A percentile compares a stretch with the other conserved stretches of the same genome.
Evolutionary conservation across 192 early-diverging fungal genomes (phyloP).

Genomic region (Backusella sp.): DNA sequence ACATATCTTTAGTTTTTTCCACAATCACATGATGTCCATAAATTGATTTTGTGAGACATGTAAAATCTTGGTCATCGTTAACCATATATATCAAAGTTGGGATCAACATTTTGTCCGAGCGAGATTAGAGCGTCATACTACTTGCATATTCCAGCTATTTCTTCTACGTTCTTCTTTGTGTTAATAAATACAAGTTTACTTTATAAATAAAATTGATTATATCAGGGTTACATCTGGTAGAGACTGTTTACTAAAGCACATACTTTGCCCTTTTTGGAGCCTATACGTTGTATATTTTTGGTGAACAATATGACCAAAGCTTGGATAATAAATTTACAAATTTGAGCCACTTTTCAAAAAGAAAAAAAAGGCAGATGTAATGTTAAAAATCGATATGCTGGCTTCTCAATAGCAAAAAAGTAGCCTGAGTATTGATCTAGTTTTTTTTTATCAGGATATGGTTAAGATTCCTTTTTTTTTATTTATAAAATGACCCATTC

Average conservation of each 20-base stretch:
- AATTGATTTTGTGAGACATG: background rate
- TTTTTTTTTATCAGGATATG: no score
- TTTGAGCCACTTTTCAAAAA: no score
- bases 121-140: background rate
- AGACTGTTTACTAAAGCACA: background rate
- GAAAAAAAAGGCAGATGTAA: no score
- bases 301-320: background rate
- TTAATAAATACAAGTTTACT: background rate
- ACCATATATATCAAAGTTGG: background rate
- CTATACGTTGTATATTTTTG: background rate
- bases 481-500: no score
- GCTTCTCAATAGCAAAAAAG: no score
- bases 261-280: background rate
- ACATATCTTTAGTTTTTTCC: background rate
- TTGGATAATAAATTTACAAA: no score
- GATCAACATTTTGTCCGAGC: background rate
- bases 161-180: background rate
- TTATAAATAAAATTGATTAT: background rate
- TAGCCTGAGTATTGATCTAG: no score
- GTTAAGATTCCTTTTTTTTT: no score
- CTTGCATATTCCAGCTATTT: background rate
- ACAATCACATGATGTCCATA: constrained; percentile 10
- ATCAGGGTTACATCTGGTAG: background rate
- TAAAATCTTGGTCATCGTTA: background rate
- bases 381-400: no score